Conservation (phyloP, 1,139 yeast genomes). For the Suhomyces bolitotheri region DNA sequence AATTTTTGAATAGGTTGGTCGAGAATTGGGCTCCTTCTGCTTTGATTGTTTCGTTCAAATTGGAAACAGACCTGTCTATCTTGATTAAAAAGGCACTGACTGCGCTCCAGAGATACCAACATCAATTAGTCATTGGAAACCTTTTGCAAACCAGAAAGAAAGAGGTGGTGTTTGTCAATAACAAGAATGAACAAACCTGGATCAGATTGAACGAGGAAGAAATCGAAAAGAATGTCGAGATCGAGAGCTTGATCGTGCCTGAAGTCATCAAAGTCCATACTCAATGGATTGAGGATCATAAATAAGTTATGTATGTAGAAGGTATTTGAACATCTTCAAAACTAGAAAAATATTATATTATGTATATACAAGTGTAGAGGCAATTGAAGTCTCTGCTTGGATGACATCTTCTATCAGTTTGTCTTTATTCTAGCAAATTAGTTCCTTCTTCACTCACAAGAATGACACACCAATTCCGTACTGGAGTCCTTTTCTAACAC, state of each 20-base stretch:
- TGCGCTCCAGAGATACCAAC: conserved; percentile 83
- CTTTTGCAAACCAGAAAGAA: conserved; percentile 82
- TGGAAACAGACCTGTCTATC: conserved; percentile 80
- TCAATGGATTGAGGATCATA: conserved; percentile 48
- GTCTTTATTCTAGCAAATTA: too few species aligned
- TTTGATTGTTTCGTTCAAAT: conserved; percentile 90
- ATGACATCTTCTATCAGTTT: neutral
- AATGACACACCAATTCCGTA: conserved; percentile 91
- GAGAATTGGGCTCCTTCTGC: conserved; percentile 96
- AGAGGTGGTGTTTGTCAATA: conserved; percentile 84
- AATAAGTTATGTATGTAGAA: conserved; percentile 1
- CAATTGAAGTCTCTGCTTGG: conserved; percentile 1
- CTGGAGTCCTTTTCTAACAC: conserved; percentile 80
- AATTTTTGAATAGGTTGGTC: conserved; percentile 81
- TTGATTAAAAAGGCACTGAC: conserved; percentile 71
- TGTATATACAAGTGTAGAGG: conserved; percentile 1
- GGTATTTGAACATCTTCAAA: too few species aligned
- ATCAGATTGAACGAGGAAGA: conserved; percentile 49
- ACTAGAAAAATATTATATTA: neutral
- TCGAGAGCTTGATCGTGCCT: conserved; percentile 79
- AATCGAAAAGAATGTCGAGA: conserved; percentile 46
- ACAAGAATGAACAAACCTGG: conserved; percentile 49
- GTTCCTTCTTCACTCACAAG: conserved; percentile 44
- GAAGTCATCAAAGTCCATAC: conserved; percentile 63
- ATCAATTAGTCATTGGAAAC: conserved; percentile 94